Base-by-base conservation (phyloP, 2,329 filamentous ascomycete genomes). In the Microsporum canis region DNA sequence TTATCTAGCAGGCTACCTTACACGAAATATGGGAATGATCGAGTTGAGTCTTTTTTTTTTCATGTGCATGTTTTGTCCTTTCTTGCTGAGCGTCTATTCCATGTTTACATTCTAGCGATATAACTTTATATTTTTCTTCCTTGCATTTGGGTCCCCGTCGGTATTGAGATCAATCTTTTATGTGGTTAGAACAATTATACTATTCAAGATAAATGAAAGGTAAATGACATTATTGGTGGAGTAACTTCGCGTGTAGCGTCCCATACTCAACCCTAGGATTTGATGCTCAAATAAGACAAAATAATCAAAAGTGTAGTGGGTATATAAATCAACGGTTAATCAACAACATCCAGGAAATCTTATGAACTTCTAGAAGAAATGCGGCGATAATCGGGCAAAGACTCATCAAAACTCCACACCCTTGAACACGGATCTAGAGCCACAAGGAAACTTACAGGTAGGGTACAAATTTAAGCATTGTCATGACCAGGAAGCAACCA, bases 401-500 rank as follows among this genome's bases (percentile, higher is more conserved):
- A 23, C 17, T 23, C 17, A 23, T 23, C 17, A 36, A 36, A 36
- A 36, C 5, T 36, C 34, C 34, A 36, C 34, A 36, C 5, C 34
- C 10, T 10, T 36, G 10, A 5, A 5, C 10, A 36, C 10, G 5
- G 34, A 5, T 5, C 34, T 10, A 36, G 34, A 5, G 10, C 10
- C 34, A 36, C 38, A 39, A 10, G 14, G 14, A 12, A 39, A 12
- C 8, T 39, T 12, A 39, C 8, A 39, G 10, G 5, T 5, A 5
- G 10, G 14, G 14, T 12, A 39, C 38, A 12, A 29, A 51, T 33
- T 51, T 29, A 51, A 12, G 27, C 23, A 51, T 31, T 31, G 27
- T 29, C 45, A 51, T 56, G 31, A 41, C 60, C 60, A 34, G 60
- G 53, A 43, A 59, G 57, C 39, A 23, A 29, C 58, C 60, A 61